Percentiles rank a stretch among this genome's conserved stretches.
Conservation (phyloP, 345 rosid genomes). For the Brassica cretica region DNA sequence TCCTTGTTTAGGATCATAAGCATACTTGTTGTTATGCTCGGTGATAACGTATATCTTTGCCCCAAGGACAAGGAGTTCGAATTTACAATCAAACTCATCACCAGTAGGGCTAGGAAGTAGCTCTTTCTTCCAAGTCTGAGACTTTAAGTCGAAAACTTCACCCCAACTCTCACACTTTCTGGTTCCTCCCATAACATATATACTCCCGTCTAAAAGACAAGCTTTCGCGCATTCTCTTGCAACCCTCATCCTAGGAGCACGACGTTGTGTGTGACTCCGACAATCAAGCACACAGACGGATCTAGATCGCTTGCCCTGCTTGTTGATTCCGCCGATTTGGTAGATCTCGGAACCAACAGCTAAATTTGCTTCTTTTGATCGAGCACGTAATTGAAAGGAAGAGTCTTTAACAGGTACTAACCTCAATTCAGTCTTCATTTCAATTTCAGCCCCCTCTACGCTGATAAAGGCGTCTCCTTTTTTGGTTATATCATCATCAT, state of each 20-base stretch:
- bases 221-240: slow-evolving; percentile 58
- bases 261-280: not conserved
- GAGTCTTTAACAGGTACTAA: not conserved
- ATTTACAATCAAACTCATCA: not conserved
- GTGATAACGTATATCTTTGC: not conserved
- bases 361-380: slow-evolving; percentile 20
- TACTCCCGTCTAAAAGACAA: slow-evolving; percentile 45
- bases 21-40: not conserved
- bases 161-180: not conserved
- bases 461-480: not conserved
- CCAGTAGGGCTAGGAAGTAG: not conserved
- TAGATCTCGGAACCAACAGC: slow-evolving; percentile 49
- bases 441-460: not conserved
- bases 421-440: not conserved
- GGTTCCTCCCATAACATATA: slow-evolving; percentile 48
- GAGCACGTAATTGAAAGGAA: not conserved
- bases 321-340: slow-evolving; percentile 51
- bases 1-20: not conserved
- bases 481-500: not conserved
- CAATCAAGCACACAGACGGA: not conserved
- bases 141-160: slow-evolving; percentile 18
- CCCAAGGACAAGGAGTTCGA: not conserved
- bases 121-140: slow-evolving; percentile 14
- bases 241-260: slow-evolving; percentile 38
- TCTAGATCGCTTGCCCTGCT: not conserved